phyloP scores from a whole-genome alignment of 345 rosid species.

The Populus simonii region DNA sequence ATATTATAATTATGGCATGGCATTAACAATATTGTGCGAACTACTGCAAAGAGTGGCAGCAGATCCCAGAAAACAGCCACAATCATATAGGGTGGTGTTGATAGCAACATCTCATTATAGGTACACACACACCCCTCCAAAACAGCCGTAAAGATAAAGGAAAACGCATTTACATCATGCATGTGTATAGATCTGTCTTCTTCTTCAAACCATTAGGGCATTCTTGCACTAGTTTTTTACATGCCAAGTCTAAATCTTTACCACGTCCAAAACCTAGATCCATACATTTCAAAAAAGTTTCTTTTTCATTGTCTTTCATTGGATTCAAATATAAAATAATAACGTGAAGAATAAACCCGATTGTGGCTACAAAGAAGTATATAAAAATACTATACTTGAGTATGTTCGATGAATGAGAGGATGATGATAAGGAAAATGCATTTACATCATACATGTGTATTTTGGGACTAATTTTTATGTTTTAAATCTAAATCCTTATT shows the following conservation, averaged over 20 bases:
- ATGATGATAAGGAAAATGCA: no score
- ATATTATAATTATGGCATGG: conserved; percentile 15
- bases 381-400: no score
- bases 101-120: conserved; percentile 21
- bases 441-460: no score
- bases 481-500: no score
- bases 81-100: conserved; percentile 26
- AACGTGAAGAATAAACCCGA: no score
- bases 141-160: conserved; percentile 17
- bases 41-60: conserved; percentile 30
- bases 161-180: neutral
- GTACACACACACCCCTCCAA: neutral
- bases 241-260: no score
- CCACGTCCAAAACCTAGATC: neutral
- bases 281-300: no score
- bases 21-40: conserved; percentile 28
- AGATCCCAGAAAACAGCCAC: conserved; percentile 44
- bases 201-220: neutral
- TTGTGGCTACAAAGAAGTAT: no score
- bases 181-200: neutral
- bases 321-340: no score
- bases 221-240: neutral
- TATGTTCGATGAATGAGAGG: no score
- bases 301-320: no score
- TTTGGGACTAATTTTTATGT: no score